Evolutionary conservation across 164 flowering plant species (phyloP).

Genomic region (Vitis amurensis): DNA sequence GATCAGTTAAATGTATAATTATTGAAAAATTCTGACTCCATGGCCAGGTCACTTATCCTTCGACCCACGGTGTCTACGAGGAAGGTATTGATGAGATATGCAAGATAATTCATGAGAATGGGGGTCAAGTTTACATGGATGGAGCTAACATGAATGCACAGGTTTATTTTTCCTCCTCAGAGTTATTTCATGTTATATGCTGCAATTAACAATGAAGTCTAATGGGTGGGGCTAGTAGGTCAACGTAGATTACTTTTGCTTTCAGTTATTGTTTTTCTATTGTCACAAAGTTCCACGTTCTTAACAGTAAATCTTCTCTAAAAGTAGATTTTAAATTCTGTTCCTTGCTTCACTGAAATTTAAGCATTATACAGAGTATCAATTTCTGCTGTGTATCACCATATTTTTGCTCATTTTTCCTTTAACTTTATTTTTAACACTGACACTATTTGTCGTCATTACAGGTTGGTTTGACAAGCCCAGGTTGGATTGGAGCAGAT

Average conservation of each 20-base stretch:
- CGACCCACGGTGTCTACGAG: slow-evolving; percentile 97
- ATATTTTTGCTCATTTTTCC: neutral
- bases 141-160: slow-evolving; percentile 99
- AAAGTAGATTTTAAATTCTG: too few relatives aligned
- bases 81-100: slow-evolving; percentile 99
- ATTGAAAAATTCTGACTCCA: slow-evolving; percentile 1
- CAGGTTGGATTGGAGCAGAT: slow-evolving; percentile 97
- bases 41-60: slow-evolving; percentile 92
- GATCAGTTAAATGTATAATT: too few relatives aligned
- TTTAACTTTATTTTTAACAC: neutral
- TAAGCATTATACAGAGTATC: too few relatives aligned
- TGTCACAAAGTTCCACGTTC: too few relatives aligned
- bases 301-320: too few relatives aligned
- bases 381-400: too few relatives aligned
- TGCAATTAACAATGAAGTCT: too few relatives aligned
- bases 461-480: slow-evolving; percentile 97
- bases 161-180: slow-evolving; percentile 39
- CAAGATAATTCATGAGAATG: slow-evolving; percentile 96
- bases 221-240: too few relatives aligned
- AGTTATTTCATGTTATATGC: neutral
- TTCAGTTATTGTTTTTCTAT: too few relatives aligned
- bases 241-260: too few relatives aligned
- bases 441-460: slow-evolving; percentile 2
- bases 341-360: too few relatives aligned
- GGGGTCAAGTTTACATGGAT: slow-evolving; percentile 99